phyloP scores from a whole-genome alignment of 2,329 filamentous ascomycete genomes.

The Phyllosticta citrichinensis region DNA sequence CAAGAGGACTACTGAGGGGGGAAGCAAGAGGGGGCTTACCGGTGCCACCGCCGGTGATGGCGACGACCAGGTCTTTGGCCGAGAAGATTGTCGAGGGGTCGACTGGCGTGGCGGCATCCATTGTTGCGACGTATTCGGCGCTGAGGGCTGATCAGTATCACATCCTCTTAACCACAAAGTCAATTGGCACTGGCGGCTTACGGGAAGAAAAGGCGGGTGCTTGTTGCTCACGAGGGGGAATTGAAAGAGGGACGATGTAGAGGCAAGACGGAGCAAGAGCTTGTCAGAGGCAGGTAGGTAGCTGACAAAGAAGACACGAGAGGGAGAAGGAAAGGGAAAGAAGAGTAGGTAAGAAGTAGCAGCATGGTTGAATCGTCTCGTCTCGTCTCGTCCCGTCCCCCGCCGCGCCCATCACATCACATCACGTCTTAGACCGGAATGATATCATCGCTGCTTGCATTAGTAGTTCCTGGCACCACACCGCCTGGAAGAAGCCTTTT shows the following conservation, averaged over 20 bases:
- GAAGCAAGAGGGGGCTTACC: constrained; percentile 20
- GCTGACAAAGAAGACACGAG: background rate
- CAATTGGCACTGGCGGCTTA: too few relatives aligned
- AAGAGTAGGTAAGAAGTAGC: background rate
- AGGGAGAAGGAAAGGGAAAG: background rate
- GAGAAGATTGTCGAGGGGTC: constrained; percentile 29
- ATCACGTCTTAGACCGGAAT: background rate
- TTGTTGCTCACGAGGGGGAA: too few relatives aligned
- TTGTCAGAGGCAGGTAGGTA: too few relatives aligned
- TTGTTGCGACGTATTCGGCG: constrained; percentile 11
- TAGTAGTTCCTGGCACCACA: background rate
- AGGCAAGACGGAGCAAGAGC: too few relatives aligned
- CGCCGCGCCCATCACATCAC: background rate
- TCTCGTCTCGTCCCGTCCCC: background rate
- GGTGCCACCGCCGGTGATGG: constrained; percentile 33
- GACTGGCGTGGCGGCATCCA: constrained; percentile 26
- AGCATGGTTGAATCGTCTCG: too few relatives aligned
- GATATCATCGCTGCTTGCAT: background rate
- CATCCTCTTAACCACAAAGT: background rate
- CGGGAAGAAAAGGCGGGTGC: too few relatives aligned
- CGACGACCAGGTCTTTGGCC: constrained; percentile 29
- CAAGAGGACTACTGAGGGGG: background rate
- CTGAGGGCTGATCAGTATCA: background rate
- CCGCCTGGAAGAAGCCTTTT: background rate
- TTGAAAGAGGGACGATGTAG: too few relatives aligned